phyloP scores from a whole-genome alignment of 164 flowering plant species.

The Stephania cephalantha region DNA sequence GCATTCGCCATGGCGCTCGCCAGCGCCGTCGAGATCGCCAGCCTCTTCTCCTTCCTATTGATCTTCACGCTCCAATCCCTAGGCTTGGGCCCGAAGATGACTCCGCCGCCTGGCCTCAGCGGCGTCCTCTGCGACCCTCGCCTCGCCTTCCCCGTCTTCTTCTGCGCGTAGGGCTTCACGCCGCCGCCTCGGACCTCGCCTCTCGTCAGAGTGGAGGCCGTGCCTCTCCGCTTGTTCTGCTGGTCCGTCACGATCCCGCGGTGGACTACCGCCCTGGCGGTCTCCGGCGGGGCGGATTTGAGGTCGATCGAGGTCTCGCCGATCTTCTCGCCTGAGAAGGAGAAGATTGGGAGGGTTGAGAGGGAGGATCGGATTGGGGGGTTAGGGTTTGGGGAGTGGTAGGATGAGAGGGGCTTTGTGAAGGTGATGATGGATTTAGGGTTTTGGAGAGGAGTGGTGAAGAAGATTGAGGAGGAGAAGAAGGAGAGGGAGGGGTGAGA shows the following conservation, averaged over 20 bases:
- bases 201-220: conserved; percentile 91
- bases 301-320: conserved; percentile 71
- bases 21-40: conserved; percentile 84
- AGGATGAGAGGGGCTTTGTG: conserved; percentile 11
- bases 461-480: conserved; percentile 48
- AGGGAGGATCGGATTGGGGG: conserved; percentile 29
- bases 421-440: background rate
- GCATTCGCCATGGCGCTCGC: conserved; percentile 55
- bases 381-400: no score
- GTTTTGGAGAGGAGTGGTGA: conserved; percentile 20
- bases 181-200: conserved; percentile 95
- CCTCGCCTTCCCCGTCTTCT: conserved; percentile 85
- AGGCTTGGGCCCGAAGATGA: conserved; percentile 89
- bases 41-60: conserved; percentile 79
- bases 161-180: conserved; percentile 83
- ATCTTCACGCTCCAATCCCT: conserved; percentile 88
- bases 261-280: conserved; percentile 94
- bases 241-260: conserved; percentile 77
- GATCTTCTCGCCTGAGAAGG: conserved; percentile 70
- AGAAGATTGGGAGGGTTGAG: conserved; percentile 69
- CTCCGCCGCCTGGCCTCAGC: conserved; percentile 96
- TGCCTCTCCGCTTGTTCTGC: conserved; percentile 78
- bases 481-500: conserved; percentile 40
- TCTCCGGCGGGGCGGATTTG: conserved; percentile 72
- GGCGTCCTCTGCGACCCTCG: conserved; percentile 85